These are phyloP conservation scores for Suillus subalutaceus DNA, from an alignment of 768 basidiomycete genomes.

Conservation along the genomic window DNA sequence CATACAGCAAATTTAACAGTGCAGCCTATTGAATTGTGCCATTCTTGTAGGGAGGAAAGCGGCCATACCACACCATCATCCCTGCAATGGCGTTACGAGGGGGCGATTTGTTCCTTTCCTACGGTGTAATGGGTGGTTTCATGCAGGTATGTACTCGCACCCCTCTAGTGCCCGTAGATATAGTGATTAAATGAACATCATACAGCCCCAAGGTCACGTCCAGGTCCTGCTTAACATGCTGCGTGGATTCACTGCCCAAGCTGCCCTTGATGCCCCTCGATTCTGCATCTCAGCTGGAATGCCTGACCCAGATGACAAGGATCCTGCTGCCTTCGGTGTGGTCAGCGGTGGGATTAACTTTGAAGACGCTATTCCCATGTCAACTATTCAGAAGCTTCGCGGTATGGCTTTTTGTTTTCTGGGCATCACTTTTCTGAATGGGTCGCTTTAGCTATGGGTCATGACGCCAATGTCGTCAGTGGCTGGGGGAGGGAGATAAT, in stretches of 20 bases:
- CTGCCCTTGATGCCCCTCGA: constrained; percentile 90
- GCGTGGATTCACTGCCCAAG: constrained; percentile 84
- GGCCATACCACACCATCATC: constrained; percentile 93
- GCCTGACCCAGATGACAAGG: constrained; percentile 56
- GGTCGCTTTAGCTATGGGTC: constrained; percentile 75
- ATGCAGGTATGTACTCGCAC: constrained; percentile 62
- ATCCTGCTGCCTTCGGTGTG: constrained; percentile 53
- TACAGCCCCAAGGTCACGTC: constrained; percentile 91
- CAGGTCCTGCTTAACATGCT: constrained; percentile 93
- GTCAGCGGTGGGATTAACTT: constrained; percentile 84
- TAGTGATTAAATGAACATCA: constrained; percentile 2
- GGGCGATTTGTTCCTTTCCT: constrained; percentile 84
- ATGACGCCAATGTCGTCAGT: constrained; percentile 65
- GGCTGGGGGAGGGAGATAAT: constrained; percentile 68
- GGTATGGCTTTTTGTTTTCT: constrained; percentile 43
- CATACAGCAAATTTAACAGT: not conserved
- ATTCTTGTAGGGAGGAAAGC: constrained; percentile 69
- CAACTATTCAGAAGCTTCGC: constrained; percentile 66
- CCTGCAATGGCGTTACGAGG: constrained; percentile 82
- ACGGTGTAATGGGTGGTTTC: constrained; percentile 91
- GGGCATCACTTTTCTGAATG: not conserved
- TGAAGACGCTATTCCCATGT: constrained; percentile 75
- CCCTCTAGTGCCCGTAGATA: not conserved
- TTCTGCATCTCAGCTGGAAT: constrained; percentile 93
- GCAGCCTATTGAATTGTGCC: constrained; percentile 1